Conservation (phyloP, 768 basidiomycete genomes). For the Cyathus striatus region DNA sequence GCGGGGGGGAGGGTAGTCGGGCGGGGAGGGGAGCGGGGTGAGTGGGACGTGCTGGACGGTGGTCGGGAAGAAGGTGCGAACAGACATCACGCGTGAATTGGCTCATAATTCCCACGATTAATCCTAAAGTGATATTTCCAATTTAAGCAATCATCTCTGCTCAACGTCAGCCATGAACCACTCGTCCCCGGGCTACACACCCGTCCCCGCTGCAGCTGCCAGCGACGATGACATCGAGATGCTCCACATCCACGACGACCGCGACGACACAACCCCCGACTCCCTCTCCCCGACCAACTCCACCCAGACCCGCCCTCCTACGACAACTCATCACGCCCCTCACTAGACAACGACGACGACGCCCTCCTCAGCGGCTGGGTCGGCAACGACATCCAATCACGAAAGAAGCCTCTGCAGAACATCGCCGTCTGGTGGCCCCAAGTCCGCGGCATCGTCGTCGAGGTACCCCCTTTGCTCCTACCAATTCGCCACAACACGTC, state of each 20-base stretch:
- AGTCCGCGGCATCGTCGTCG: slow-evolving; percentile 58
- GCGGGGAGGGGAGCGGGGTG: too few relatives aligned
- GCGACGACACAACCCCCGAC: slow-evolving; percentile 7
- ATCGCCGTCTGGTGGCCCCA: slow-evolving; percentile 42
- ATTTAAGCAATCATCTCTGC: not conserved
- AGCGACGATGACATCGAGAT: slow-evolving; percentile 30
- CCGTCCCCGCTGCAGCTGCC: too few relatives aligned
- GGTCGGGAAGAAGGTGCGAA: slow-evolving; percentile 34
- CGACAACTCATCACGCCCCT: slow-evolving; percentile 27
- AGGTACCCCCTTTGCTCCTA: slow-evolving; percentile 41
- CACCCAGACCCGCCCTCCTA: not conserved
- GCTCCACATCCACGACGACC: slow-evolving; percentile 21
- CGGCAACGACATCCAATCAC: too few relatives aligned
- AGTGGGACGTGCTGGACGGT: slow-evolving; percentile 15
- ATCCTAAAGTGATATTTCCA: too few relatives aligned
- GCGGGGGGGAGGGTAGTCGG: slow-evolving; percentile 10
- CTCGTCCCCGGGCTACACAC: slow-evolving; percentile 25
- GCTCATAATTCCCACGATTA: slow-evolving; percentile 1
- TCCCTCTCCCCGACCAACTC: slow-evolving; percentile 1
- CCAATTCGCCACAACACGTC: not conserved
- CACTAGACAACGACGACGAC: slow-evolving; percentile 25
- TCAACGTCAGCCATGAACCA: slow-evolving; percentile 17
- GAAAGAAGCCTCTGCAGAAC: slow-evolving; percentile 8
- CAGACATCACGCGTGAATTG: slow-evolving; percentile 15
- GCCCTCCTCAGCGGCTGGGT: slow-evolving; percentile 24